A percentile compares a stretch with the other conserved stretches of the same genome.
These are phyloP conservation scores for Saccharomyces hybrid DNA, from an alignment of 1,139 yeast genomes.

Conservation along the genomic window DNA sequence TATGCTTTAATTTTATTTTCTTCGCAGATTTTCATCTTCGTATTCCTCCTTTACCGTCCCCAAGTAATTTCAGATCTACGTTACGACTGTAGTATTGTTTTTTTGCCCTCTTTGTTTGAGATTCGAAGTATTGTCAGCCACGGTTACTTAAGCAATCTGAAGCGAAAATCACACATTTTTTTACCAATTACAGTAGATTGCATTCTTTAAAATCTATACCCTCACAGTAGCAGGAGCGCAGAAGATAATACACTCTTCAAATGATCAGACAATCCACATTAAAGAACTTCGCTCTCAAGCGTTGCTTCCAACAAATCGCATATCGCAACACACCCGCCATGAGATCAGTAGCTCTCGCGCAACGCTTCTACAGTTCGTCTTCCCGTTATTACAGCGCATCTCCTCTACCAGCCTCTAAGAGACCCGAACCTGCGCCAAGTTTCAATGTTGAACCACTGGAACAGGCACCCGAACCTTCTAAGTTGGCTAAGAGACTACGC, in stretches of 20 bases:
- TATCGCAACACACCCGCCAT: neutral
- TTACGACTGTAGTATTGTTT: no score
- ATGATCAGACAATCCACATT: slow-evolving; percentile 18
- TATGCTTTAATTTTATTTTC: no score
- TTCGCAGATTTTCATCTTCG: no score
- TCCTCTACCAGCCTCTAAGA: slow-evolving; percentile 4
- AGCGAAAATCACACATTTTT: no score
- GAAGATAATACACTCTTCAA: neutral
- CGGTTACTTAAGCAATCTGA: no score
- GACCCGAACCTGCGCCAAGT: slow-evolving; percentile 49
- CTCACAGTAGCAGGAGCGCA: no score
- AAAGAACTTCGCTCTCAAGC: slow-evolving; percentile 12
- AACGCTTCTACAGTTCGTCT: slow-evolving; percentile 12
- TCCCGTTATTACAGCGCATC: slow-evolving; percentile 12
- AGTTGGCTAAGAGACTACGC: slow-evolving; percentile 9
- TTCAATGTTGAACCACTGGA: slow-evolving; percentile 32
- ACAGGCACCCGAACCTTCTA: slow-evolving; percentile 8
- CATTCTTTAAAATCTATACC: neutral
- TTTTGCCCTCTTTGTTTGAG: no score
- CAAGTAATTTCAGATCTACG: no score
- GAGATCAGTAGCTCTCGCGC: slow-evolving; percentile 4
- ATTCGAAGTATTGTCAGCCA: no score
- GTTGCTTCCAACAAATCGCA: slow-evolving; percentile 10
- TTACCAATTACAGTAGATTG: neutral
- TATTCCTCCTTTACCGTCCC: no score